These are phyloP conservation scores for Quercus rubra DNA, from an alignment of 306 rosid species.

Conservation along the genomic window DNA sequence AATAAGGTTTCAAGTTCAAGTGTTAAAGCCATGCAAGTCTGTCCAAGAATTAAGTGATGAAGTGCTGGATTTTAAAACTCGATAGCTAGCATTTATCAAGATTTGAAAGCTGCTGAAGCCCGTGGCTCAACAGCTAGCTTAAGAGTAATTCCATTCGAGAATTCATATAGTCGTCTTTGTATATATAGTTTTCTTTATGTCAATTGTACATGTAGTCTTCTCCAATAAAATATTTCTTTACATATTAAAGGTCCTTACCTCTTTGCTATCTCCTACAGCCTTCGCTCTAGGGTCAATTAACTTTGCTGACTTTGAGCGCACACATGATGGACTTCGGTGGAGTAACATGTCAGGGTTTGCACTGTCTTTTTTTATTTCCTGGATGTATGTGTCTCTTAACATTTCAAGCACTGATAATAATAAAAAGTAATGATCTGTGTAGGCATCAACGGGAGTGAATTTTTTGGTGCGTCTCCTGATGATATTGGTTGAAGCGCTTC, in stretches of 20 bases:
- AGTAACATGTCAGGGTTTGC: constrained; percentile 42
- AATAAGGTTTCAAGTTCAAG: too few species aligned
- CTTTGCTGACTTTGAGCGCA: constrained; percentile 96
- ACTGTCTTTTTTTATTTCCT: constrained; percentile 6
- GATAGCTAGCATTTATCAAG: too few species aligned
- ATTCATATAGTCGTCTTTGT: too few species aligned
- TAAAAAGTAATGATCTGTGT: background rate
- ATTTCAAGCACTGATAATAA: constrained; percentile 19
- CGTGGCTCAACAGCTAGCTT: too few species aligned
- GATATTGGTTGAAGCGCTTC: constrained; percentile 77
- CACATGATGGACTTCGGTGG: constrained; percentile 99
- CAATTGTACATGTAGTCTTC: too few species aligned
- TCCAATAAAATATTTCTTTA: too few species aligned
- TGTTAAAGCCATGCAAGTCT: too few species aligned
- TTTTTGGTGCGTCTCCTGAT: constrained; percentile 76
- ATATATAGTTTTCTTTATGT: too few species aligned
- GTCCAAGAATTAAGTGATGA: too few species aligned
- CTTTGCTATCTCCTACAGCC: constrained; percentile 92
- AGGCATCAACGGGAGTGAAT: constrained; percentile 96
- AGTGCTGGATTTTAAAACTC: too few species aligned
- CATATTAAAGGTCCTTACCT: constrained; percentile 69
- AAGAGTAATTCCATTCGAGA: too few species aligned
- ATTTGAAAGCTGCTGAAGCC: too few species aligned
- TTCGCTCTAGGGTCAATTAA: constrained; percentile 90
- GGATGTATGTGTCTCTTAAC: background rate